Evolutionary conservation across 2,329 filamentous ascomycete genomes (phyloP).

Genomic region (Aspergillus arachidicola): DNA sequence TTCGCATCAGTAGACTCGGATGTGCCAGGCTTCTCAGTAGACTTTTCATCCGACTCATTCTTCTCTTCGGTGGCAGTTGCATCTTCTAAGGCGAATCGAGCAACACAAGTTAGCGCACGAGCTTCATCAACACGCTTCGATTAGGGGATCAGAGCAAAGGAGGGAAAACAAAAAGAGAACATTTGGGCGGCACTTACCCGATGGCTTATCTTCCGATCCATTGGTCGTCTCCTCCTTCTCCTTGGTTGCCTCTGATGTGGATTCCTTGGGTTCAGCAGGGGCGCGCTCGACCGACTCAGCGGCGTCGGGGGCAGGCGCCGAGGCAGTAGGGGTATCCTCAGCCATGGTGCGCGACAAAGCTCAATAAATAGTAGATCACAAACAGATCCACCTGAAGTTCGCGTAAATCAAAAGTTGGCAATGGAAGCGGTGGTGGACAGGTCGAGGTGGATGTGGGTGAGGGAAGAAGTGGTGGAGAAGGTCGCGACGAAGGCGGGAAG

Average conservation of each 20-base stretch:
- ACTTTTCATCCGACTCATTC: slow-evolving; percentile 29
- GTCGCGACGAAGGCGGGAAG: slow-evolving; percentile 33
- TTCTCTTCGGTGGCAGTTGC: slow-evolving; percentile 28
- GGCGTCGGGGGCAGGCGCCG: slow-evolving; percentile 32
- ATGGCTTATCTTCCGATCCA: slow-evolving; percentile 31
- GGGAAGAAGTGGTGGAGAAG: slow-evolving; percentile 32
- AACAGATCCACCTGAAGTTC: slow-evolving; percentile 12
- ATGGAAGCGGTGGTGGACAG: slow-evolving; percentile 22
- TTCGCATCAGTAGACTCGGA: slow-evolving; percentile 29
- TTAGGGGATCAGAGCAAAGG: not conserved
- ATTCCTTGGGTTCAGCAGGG: slow-evolving; percentile 29
- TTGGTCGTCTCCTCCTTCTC: slow-evolving; percentile 29
- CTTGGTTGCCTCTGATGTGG: slow-evolving; percentile 23
- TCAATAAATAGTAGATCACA: slow-evolving; percentile 17
- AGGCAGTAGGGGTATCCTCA: slow-evolving; percentile 39
- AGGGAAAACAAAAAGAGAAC: not conserved
- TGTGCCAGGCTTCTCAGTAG: slow-evolving; percentile 32
- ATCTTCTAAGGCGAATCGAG: slow-evolving; percentile 19
- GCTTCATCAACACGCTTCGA: no score
- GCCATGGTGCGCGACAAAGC: slow-evolving; percentile 38
- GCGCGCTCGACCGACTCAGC: slow-evolving; percentile 33
- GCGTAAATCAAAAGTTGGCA: slow-evolving; percentile 17
- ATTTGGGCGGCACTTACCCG: slow-evolving; percentile 28
- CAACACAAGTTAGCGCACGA: slow-evolving; percentile 14
- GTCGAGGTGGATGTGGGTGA: slow-evolving; percentile 28